phyloP scores from a whole-genome alignment of 345 rosid genomes.

The Acer saccharum region DNA sequence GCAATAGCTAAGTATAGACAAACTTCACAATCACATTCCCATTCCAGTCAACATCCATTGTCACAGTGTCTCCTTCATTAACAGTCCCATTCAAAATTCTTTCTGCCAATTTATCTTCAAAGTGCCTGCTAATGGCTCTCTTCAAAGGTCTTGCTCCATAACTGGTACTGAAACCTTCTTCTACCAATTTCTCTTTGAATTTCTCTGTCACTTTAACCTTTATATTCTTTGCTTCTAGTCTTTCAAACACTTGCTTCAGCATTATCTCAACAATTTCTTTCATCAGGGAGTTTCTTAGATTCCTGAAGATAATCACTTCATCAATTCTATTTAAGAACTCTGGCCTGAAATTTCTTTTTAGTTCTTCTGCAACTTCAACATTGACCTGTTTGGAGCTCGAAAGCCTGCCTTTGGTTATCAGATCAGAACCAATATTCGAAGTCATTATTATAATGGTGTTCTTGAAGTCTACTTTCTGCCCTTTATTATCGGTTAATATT shows the following conservation, averaged over 20 bases:
- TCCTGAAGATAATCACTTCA: conserved; percentile 61
- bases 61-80: conserved; percentile 52
- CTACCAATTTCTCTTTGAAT: conserved; percentile 47
- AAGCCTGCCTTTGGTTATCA: conserved; percentile 35
- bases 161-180: conserved; percentile 56
- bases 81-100: conserved; percentile 49
- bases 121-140: conserved; percentile 54
- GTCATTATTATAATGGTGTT: conserved; percentile 66
- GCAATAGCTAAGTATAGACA: neutral
- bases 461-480: conserved; percentile 62
- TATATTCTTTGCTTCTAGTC: conserved; percentile 50
- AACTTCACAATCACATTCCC: conserved; percentile 36
- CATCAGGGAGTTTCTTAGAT: conserved; percentile 45
- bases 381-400: neutral
- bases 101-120: conserved; percentile 64
- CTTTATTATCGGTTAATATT: conserved; percentile 61
- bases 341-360: conserved; percentile 56
- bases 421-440: conserved; percentile 53
- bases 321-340: conserved; percentile 70
- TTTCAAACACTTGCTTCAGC: conserved; percentile 45
- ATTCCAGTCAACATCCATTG: conserved; percentile 46
- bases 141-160: conserved; percentile 73
- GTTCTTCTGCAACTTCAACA: conserved; percentile 42
- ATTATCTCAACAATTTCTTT: conserved; percentile 56
- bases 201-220: conserved; percentile 50